Base-by-base conservation (phyloP, 495 filamentous ascomycete species). In the Aspergillus cavernicola region DNA sequence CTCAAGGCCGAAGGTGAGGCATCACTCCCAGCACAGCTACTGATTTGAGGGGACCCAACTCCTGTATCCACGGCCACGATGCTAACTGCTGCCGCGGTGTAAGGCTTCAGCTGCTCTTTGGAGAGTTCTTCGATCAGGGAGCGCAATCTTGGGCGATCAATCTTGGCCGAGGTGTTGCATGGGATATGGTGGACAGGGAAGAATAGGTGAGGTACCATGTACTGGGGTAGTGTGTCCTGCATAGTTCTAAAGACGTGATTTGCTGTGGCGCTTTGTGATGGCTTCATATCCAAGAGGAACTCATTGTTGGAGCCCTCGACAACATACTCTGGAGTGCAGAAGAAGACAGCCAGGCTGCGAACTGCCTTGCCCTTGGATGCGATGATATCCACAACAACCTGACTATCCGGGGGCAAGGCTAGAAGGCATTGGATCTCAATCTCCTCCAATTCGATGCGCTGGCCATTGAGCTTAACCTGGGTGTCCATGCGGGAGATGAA, bases 361-460 rank as follows among this genome's bases (percentile, higher is more conserved):
- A 46, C 32, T 32, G 45, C 22, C 42, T 38, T 23, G 11, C 23
- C 23, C 23, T 42, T 28, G 37, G 29, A 11, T 12, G 26, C 28
- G 15, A 26, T 20, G 12, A 52, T 12, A 3, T 43, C 50, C 51
- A 56, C 11, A 45, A 24, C 39, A 32, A 56, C 15, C 40, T 46
- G 24, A 12, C 43, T 16, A 8, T 18, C 36, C n/a, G 6, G 15
- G 3, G 35, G 18, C 11, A 32, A n/a, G 12, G 23, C 13, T 24
- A 24, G 19, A 67, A 24, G 40, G 7, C 20, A 28, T 18, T 65
- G 54, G 42, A 52, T 29, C 51, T 70, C 70, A 10, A 78, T 60
- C 23, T 80, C 77, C 2, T 53, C 58, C 4, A 78, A 59, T 18
- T 80, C 73, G 7, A 80, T 46, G 0, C 77, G 71, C 15, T 78